Conservation (phyloP, 176 grass and related monocot species). For the Pontederia paniculata region DNA sequence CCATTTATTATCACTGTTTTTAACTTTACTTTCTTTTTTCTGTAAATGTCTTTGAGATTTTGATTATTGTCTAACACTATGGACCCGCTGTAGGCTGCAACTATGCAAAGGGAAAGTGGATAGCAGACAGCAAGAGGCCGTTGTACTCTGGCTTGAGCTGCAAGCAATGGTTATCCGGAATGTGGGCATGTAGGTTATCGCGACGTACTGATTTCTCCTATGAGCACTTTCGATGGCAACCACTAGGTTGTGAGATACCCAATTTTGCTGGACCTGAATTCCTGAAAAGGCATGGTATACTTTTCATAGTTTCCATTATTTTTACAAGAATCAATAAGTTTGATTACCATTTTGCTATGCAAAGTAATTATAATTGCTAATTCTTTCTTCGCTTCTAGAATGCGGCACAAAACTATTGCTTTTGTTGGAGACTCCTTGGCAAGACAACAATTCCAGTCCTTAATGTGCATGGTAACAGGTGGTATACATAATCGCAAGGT, state of each 20-base stretch:
- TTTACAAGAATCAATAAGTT: not conserved
- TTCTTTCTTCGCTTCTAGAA: conserved; percentile 30
- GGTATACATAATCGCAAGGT: conserved; percentile 50
- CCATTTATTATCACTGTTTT: no score
- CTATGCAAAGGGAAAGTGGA: conserved; percentile 77
- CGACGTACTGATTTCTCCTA: conserved; percentile 51
- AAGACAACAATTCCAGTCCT: conserved; percentile 91
- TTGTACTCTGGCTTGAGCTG: conserved; percentile 82
- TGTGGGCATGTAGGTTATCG: conserved; percentile 93
- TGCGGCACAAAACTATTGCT: conserved; percentile 80
- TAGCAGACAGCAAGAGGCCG: conserved; percentile 44
- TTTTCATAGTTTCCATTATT: conserved; percentile 7
- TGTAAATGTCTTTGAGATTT: no score
- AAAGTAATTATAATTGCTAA: not conserved
- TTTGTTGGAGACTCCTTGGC: conserved; percentile 91
- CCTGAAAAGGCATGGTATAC: conserved; percentile 37
- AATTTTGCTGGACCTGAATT: conserved; percentile 53
- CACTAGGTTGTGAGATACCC: conserved; percentile 61
- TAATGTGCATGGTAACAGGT: conserved; percentile 78
- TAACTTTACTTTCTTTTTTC: no score
- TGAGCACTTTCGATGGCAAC: conserved; percentile 74
- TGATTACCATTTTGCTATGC: not conserved
- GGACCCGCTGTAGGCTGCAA: conserved; percentile 50
- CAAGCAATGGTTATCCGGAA: conserved; percentile 77
- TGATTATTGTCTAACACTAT: no score